Evolutionary conservation across 2,329 filamentous ascomycete species (phyloP).

Genomic region (Trichoderma sp.): DNA sequence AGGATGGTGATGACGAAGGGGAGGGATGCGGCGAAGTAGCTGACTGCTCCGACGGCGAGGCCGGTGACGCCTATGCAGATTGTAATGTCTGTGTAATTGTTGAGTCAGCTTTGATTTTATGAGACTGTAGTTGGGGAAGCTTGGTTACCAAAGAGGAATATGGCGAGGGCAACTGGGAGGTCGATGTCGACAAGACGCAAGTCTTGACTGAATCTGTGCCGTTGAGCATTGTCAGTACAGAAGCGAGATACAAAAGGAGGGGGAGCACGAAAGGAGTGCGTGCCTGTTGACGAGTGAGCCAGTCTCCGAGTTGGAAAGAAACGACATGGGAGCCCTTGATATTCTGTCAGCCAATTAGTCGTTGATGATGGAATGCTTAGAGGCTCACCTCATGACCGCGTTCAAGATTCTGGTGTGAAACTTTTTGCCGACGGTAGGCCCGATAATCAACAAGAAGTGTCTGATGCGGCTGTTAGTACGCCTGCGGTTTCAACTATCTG

Average conservation of each 20-base stretch:
- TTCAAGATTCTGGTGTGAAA: slow-evolving; percentile 35
- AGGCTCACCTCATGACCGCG: slow-evolving; percentile 35
- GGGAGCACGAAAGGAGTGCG: neutral
- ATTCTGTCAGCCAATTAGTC: neutral
- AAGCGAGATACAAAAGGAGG: neutral
- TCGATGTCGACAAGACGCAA: slow-evolving; percentile 46
- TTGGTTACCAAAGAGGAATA: slow-evolving; percentile 37
- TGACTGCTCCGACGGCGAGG: slow-evolving; percentile 48
- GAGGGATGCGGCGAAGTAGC: slow-evolving; percentile 50
- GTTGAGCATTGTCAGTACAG: neutral
- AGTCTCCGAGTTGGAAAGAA: slow-evolving; percentile 36
- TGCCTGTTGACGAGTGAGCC: slow-evolving; percentile 38
- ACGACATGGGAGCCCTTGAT: slow-evolving; percentile 36
- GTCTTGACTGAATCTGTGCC: slow-evolving; percentile 46
- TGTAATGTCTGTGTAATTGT: slow-evolving; percentile 31
- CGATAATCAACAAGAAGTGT: slow-evolving; percentile 35
- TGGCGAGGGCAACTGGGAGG: slow-evolving; percentile 38
- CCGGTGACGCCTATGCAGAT: slow-evolving; percentile 48
- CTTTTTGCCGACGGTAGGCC: slow-evolving; percentile 34
- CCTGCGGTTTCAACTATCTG: no score
- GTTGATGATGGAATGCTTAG: neutral
- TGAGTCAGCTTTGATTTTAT: neutral
- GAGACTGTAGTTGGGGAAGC: no score
- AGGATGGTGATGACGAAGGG: slow-evolving; percentile 47
- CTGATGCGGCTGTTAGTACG: slow-evolving; percentile 30